Base-by-base conservation (phyloP, 352 stramenopile species). In the Phytopythium kandeliae region DNA sequence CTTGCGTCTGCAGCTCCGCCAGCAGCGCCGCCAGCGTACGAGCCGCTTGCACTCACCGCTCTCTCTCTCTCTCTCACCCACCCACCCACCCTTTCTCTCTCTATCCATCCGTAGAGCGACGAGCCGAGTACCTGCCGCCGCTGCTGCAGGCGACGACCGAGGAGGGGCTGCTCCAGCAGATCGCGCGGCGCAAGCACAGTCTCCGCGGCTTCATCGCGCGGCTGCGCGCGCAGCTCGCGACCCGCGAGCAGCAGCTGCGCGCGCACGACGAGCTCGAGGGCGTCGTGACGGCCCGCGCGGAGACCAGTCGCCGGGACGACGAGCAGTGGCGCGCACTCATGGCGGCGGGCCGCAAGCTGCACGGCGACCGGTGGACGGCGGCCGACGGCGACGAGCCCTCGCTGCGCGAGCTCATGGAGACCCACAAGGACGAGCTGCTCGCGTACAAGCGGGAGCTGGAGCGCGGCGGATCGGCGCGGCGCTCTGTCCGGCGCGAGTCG, bases 401-500 rank as follows among this genome's bases (percentile, higher is more conserved):
- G 37, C 69, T 86, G 9, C 63, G 60, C 67, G 74, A 86, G 31
- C 57, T 86, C 10, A 89, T 88, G 72, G 74, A 86, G 53, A 41
- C 76, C 7, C 72, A 87, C 57, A 89, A 89, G 36, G 70, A 87
- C 4, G 77, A 92, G 46, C 59, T 92, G 17, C 62, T 89, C 0
- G 74, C 79, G 33, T 72, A 78, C 46, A 87, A 85, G 50, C 59
- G 59, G 2, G 66, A 50, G 15, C 57, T 63, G 9, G 44, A 55
- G 25, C 62, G 40, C 17, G 52, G 40, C 17, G 41, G 31, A 33
- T 10, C 40, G 30, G 33, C 48, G 36, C 22, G 25, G 16, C 30
- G 28, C 2, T 41, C 48, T n/a, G n/a, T n/a, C n/a, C n/a, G n/a
- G n/a, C n/a, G n/a, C n/a, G 5, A 44, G 25, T 17, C 22, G 41